Evolutionary conservation across 139 green algal species (phyloP).

Genomic region (Haematococcus sp.): DNA sequence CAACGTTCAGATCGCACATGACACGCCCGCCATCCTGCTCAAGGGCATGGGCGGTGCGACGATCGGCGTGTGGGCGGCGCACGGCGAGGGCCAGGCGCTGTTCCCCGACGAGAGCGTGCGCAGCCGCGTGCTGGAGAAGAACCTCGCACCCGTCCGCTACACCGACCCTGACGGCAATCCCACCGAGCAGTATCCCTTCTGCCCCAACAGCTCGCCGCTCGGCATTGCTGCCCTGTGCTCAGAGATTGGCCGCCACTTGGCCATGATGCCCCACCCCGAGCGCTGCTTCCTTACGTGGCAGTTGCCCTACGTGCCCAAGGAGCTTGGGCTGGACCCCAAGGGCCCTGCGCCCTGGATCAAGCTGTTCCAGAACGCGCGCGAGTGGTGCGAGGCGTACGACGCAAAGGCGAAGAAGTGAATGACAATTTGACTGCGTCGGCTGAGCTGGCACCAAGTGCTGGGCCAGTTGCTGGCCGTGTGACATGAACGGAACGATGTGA

Average conservation of each 20-base stretch:
- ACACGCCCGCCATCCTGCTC: constrained; percentile 85
- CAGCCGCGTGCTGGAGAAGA: constrained; percentile 49
- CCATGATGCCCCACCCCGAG: constrained; percentile 99
- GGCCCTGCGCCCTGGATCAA: constrained; percentile 90
- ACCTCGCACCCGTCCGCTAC: constrained; percentile 87
- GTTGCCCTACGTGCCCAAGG: constrained; percentile 58
- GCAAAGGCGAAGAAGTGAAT: constrained; percentile 12
- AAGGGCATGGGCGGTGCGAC: constrained; percentile 77
- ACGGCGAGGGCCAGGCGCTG: constrained; percentile 90
- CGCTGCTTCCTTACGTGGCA: constrained; percentile 95
- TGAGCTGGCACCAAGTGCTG: no score
- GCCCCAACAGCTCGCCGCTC: constrained; percentile 94
- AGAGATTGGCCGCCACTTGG: constrained; percentile 90
- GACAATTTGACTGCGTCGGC: no score
- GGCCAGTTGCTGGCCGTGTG: no score
- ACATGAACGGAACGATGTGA: no score
- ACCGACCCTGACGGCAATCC: constrained; percentile 55
- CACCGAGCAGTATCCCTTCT: constrained; percentile 93
- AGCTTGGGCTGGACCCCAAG: constrained; percentile 55
- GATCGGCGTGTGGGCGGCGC: constrained; percentile 94
- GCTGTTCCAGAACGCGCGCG: constrained; percentile 96
- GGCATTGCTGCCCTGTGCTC: constrained; percentile 94
- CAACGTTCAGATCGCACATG: constrained; percentile 70
- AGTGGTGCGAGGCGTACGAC: constrained; percentile 59
- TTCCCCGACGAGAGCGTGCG: constrained; percentile 78